phyloP scores from a whole-genome alignment of 1,284 basidiomycete genomes.

The Anthracocystis setariae region DNA sequence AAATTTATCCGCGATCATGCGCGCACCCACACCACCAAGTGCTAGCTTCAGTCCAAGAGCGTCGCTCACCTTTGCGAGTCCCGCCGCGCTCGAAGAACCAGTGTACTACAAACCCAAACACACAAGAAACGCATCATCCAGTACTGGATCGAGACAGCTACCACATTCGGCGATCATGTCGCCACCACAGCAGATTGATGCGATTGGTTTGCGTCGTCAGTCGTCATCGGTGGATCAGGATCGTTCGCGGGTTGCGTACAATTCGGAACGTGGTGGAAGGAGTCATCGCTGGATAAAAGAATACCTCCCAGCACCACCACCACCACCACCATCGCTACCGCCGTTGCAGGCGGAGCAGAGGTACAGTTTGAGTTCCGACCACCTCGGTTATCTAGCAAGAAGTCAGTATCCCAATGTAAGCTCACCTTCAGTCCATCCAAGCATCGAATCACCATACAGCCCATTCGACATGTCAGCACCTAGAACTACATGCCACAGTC shows the following conservation, averaged over 20 bases:
- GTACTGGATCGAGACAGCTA: neutral
- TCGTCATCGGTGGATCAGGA: neutral
- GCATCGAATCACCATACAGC: neutral
- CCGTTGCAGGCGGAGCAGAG: neutral
- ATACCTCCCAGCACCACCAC: too few relatives aligned
- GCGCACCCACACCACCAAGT: constrained; percentile 15
- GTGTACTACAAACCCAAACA: neutral
- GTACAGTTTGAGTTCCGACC: neutral
- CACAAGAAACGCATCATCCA: neutral
- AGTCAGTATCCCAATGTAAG: neutral
- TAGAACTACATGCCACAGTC: too few relatives aligned
- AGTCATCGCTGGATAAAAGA: neutral
- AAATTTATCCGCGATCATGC: constrained; percentile 5
- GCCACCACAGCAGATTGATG: constrained; percentile 10
- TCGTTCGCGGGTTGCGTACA: neutral
- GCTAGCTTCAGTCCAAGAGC: constrained; percentile 8
- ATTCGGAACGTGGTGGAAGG: neutral
- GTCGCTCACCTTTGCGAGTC: neutral
- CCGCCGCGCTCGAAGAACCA: neutral
- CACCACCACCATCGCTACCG: too few relatives aligned
- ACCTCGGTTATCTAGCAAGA: neutral
- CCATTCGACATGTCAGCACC: neutral
- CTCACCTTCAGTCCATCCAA: neutral
- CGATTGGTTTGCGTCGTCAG: too few relatives aligned
- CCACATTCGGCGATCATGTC: constrained; percentile 6